Conservation (phyloP, 225 moss, liverwort and hornwort species). For the Takakia lepidozioides region DNA sequence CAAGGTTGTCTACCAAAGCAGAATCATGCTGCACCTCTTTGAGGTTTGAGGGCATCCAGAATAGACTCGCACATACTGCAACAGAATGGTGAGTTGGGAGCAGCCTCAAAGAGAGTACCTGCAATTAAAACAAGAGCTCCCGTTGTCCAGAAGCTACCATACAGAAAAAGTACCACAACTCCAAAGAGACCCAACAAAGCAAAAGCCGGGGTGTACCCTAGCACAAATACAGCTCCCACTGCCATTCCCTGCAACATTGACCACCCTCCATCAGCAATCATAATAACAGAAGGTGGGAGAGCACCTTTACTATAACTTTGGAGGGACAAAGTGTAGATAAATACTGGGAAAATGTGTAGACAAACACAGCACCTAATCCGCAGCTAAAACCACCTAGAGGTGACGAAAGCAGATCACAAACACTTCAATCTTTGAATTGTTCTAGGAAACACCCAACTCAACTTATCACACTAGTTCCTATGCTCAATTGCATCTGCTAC, state of each 20-base stretch:
- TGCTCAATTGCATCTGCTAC: too few species aligned
- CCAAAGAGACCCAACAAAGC: slow-evolving; percentile 56
- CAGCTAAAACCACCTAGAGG: slow-evolving; percentile 1
- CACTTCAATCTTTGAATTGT: not conserved
- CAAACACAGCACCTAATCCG: too few species aligned
- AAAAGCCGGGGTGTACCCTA: slow-evolving; percentile 64
- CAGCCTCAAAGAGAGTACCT: slow-evolving; percentile 29
- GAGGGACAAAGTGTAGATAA: too few species aligned
- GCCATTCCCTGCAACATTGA: slow-evolving; percentile 61
- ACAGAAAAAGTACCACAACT: slow-evolving; percentile 65
- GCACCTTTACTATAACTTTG: not conserved
- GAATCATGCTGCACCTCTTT: not conserved
- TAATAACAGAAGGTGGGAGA: not conserved
- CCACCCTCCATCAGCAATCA: slow-evolving; percentile 23
- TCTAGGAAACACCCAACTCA: too few species aligned
- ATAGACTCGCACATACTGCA: not conserved
- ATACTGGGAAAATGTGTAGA: too few species aligned
- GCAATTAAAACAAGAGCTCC: slow-evolving; percentile 61
- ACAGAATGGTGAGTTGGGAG: not conserved
- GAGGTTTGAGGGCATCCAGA: not conserved
- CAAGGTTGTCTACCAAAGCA: not conserved
- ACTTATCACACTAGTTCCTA: too few species aligned
- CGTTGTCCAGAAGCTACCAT: slow-evolving; percentile 94
- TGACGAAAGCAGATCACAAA: not conserved
- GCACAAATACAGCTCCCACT: slow-evolving; percentile 54